Evolutionary conservation across 1,139 yeast species (phyloP), one percentile per base, ranked within the genome.

Genomic region (Geotrichum carabidarum): DNA sequence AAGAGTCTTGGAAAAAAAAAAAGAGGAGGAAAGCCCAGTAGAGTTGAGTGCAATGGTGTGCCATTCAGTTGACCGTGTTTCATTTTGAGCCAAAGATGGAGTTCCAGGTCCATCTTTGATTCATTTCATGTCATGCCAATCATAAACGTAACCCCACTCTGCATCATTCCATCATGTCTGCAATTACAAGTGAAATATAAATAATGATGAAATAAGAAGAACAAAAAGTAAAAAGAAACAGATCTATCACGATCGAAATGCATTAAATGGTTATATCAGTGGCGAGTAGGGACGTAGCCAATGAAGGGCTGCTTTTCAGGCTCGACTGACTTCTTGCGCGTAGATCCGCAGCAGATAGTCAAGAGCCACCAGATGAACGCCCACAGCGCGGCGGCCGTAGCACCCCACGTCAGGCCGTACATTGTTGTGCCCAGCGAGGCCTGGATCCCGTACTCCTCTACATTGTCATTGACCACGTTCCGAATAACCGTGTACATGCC

Each of bases 361-460:
- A 75, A 59, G 53, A 71, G 51, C 73, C 78, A 76, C 62, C 75
- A 69, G 30, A 76, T 8, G 1, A 69, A 58, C 1, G 77, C 65
- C 54, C 75, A 53, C n/a, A 77, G 52, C 1, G 74, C 61, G 2
- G 73, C 68, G 11, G 62, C 78, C 2, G 72, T 67, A 7, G 78
- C 75, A 32, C 72, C 73, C 83, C 83, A 80, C 14, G 76, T 69
- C 32, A 76, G 56, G 1, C 70, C 78, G 41, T 73, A 69, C 48
- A 73, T 74, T 30, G 67, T 63, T 30, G 65, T 63, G 46, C 72
- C 74, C 47, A 73, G 58, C 1, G 71, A 55, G 3, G 79, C 80
- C 7, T 57, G 56, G 43, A 77, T 69, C 14, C 81, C 81, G 58
- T 67, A 73, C 2, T 61, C 59, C 9, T 53, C 58, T 6, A 62